phyloP scores from a whole-genome alignment of 257 asterid genomes.

The Nicotiana benthamiana region DNA sequence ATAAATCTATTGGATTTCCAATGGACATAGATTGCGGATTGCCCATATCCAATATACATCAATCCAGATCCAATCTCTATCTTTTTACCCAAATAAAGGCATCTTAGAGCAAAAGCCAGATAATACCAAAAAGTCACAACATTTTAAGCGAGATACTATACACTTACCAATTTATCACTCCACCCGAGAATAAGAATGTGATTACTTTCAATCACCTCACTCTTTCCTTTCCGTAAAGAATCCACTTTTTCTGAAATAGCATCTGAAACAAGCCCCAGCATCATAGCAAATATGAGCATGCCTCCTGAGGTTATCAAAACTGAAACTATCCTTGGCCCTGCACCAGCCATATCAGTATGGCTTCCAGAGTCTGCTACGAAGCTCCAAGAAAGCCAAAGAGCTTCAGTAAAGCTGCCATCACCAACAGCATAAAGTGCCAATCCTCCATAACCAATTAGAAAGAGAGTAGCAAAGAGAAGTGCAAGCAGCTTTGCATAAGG shows the following conservation, averaged over 20 bases:
- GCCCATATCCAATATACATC: background rate
- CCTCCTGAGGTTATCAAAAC: slow-evolving; percentile 94
- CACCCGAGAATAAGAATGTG: slow-evolving; percentile 97
- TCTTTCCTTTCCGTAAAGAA: slow-evolving; percentile 92
- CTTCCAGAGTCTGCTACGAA: slow-evolving; percentile 96
- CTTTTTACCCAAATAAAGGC: background rate
- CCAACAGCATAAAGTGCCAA: slow-evolving; percentile 90
- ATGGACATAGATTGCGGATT: background rate
- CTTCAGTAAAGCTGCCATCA: slow-evolving; percentile 82
- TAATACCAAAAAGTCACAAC: slow-evolving; percentile 3
- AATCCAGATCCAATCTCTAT: background rate
- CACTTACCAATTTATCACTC: slow-evolving; percentile 95
- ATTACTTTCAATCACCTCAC: slow-evolving; percentile 90
- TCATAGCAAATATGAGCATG: slow-evolving; percentile 99
- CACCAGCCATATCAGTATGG: slow-evolving; percentile 87
- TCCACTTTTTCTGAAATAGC: slow-evolving; percentile 97
- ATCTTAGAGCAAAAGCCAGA: slow-evolving; percentile 5
- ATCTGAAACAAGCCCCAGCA: slow-evolving; percentile 98
- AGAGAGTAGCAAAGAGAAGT: slow-evolving; percentile 89
- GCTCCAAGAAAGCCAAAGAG: slow-evolving; percentile 96
- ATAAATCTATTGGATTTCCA: background rate
- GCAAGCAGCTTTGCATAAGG: slow-evolving; percentile 97
- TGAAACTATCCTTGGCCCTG: slow-evolving; percentile 84
- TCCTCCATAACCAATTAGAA: slow-evolving; percentile 89
- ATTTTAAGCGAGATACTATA: background rate